Base-by-base conservation (phyloP, 1,284 basidiomycete genomes). In the Ceratobasidium theobromae region DNA sequence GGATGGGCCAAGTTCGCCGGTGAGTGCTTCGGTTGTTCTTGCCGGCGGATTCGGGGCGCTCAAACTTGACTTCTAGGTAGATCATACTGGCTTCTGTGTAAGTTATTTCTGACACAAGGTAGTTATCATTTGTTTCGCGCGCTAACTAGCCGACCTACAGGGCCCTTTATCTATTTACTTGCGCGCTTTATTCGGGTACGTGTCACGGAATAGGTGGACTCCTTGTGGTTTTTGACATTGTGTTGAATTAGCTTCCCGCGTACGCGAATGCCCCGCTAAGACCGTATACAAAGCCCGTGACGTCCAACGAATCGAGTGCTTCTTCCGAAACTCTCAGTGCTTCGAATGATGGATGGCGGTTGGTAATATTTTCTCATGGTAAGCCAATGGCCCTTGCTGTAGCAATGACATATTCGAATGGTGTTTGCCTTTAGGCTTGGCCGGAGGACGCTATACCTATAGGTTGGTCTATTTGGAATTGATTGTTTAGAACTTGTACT, bases 321-420 rank as follows among this genome's bases (percentile, higher is more conserved):
- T 67, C 65, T 41, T 43, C 38, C 16, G 55, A 52, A 11, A 46
- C 45, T n/a, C 25, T 53, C 18, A 52, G 21, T 9, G 54, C 46
- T 30, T 46, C 33, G 38, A 28, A 53, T 9, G 23, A 52, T 23
- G 70, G 70, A 46, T 89, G 87, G 84, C 88, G 89, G 0, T 79
- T 93, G 14, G 82, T 91, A 30, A 81, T 92, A 49, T 92, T 92
- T 76, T 90, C 87, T 16, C 91, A 93, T 77, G 91, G 58, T 38
- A 51, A 52, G 46, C n/a, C n/a, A n/a, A n/a, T n/a, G n/a, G n/a
- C n/a, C n/a, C n/a, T n/a, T n/a, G n/a, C 30, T n/a, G 9, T 6
- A 21, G 9, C 43, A 45, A 11, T 5, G 5, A 45, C 27, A 21
- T 25, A 21, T 32, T 57, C 12, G 25, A 21, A 25, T 8, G 3